A percentile compares a stretch with the other conserved stretches of the same genome.
These are phyloP conservation scores for Venturia oleaginea DNA, from an alignment of 2,329 filamentous ascomycete species.

Conservation along the genomic window DNA sequence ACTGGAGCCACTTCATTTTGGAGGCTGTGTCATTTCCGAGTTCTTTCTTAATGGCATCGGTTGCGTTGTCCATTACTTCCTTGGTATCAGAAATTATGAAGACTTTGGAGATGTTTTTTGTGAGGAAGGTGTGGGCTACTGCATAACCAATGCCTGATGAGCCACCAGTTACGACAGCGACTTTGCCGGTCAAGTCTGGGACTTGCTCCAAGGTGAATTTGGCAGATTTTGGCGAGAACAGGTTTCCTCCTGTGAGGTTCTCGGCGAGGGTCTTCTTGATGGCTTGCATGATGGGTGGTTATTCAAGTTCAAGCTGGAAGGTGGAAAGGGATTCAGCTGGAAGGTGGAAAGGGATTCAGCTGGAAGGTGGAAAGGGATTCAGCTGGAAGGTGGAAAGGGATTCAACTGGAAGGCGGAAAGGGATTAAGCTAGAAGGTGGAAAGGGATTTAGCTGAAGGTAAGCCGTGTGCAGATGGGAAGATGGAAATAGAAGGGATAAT, in stretches of 20 bases:
- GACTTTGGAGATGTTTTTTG: slow-evolving; percentile 52
- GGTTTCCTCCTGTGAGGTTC: slow-evolving; percentile 27
- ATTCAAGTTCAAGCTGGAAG: neutral
- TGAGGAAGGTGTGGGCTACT: slow-evolving; percentile 51
- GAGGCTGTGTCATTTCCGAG: slow-evolving; percentile 47
- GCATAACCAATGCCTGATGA: slow-evolving; percentile 59
- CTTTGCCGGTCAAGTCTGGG: slow-evolving; percentile 52
- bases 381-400: too few species aligned
- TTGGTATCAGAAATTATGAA: slow-evolving; percentile 50
- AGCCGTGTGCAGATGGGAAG: neutral
- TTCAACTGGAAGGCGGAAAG: too few species aligned
- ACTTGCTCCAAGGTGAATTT: slow-evolving; percentile 49
- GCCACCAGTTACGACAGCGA: slow-evolving; percentile 56
- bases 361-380: too few species aligned
- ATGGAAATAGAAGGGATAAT: neutral
- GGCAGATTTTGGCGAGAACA: slow-evolving; percentile 24
- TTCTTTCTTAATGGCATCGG: slow-evolving; percentile 45
- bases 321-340: neutral
- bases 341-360: neutral
- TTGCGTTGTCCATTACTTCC: slow-evolving; percentile 46
- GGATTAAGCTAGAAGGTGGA: too few species aligned
- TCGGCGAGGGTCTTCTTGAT: slow-evolving; percentile 30
- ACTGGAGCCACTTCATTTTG: slow-evolving; percentile 48
- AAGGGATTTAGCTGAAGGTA: neutral
- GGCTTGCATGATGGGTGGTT: slow-evolving; percentile 22